Base-by-base conservation (phyloP, 2,329 filamentous ascomycete species). In the Fusarium gaditjirri region DNA sequence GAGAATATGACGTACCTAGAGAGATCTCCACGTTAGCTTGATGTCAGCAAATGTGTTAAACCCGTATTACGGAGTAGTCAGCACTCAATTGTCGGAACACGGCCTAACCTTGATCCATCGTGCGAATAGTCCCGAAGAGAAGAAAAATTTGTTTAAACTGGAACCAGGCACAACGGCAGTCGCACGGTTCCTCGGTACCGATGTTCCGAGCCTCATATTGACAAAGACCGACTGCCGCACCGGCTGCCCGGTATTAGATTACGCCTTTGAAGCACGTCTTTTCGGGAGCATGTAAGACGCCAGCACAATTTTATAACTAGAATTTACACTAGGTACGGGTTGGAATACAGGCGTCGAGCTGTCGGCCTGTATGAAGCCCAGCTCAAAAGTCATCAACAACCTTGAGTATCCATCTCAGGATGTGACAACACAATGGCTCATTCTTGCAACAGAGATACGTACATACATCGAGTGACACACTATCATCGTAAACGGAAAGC, bases 141-240 rank as follows among this genome's bases (percentile, higher is more conserved):
- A 31, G 21, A 41, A 53, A 68, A 68, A 68, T 36, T 57, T 68
- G 65, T 27, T 52, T 41, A 36, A 52, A 25, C 27, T 55, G 33
- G 56, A 41, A 38, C 41, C 33, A 55, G 52, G 42, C 46, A 54
- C n/a, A 38, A 57, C 70, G 70, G 70, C 58, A 73, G 57, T 73
- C 70, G 70, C 69, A 53, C 70, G 70, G 70, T 58, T 49, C 67
- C 67, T 73, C 70, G 70, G 70, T 61, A 42, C 70, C 70, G 70
- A 73, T 50, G 54, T 52, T 73, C 70, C 70, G 70, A 52, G 47
- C 39, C 49, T 23, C 36, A 58, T 38, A 57, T 49, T 31, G 17
- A 38, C 17, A 42, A 36, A 41, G 38, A 56, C 70, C 70, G 70
- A 73, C 27, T 73, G 70, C 70, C 70, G 70, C 58, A 50, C 56